Conservation (phyloP, 371 early-diverging fungal species). For the Quaeritorhiza haematococci region DNA sequence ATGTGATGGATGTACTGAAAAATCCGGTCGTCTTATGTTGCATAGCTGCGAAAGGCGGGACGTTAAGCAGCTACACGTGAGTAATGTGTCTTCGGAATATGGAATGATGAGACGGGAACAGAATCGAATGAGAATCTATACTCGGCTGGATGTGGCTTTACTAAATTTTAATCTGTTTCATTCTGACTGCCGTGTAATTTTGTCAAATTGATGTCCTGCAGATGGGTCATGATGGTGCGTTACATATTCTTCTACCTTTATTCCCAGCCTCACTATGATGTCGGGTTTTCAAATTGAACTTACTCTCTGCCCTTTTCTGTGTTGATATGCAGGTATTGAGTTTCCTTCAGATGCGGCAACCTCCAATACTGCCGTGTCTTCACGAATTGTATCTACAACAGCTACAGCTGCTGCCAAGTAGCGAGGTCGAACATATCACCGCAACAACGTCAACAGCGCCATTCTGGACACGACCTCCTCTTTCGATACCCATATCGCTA, state of each 20-base stretch:
- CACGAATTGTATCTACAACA: constrained; percentile 50
- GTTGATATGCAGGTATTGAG: constrained; percentile 43
- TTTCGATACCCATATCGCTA: background rate
- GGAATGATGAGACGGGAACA: too few species aligned
- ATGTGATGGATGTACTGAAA: background rate
- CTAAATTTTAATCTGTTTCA: too few species aligned
- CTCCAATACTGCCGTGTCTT: constrained; percentile 79
- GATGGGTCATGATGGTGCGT: constrained; percentile 82
- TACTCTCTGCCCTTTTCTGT: background rate
- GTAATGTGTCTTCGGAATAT: too few species aligned
- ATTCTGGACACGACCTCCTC: background rate
- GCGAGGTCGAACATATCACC: background rate
- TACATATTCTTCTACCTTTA: background rate
- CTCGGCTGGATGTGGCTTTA: too few species aligned
- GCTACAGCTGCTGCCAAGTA: too few species aligned
- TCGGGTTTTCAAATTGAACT: too few species aligned
- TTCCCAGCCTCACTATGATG: too few species aligned
- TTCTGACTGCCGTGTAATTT: too few species aligned
- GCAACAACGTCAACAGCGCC: background rate
- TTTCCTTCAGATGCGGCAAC: constrained; percentile 83
- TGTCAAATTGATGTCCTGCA: too few species aligned
- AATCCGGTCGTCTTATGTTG: background rate
- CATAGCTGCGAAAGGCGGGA: constrained; percentile 76
- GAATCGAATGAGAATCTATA: too few species aligned
- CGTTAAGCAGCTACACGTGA: constrained; percentile 86